phyloP scores from a whole-genome alignment of 2,329 filamentous ascomycete species.

The Aureobasidium sp. region DNA sequence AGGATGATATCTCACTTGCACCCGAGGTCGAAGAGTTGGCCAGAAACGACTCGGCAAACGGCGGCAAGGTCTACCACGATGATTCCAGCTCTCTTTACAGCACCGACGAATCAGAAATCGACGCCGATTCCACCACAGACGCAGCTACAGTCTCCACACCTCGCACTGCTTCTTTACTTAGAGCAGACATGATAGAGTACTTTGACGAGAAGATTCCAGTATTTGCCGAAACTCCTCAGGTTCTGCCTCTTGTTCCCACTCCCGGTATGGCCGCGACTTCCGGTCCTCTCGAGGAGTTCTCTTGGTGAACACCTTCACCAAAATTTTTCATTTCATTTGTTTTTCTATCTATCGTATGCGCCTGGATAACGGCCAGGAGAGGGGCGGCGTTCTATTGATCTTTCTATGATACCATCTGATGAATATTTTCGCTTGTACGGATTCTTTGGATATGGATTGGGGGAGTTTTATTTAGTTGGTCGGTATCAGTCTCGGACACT shows the following conservation, averaged over 20 bases:
- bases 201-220: slow-evolving; percentile 22
- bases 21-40: not conserved
- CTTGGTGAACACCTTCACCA: not conserved
- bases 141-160: slow-evolving; percentile 6
- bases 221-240: slow-evolving; percentile 15
- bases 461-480: not conserved
- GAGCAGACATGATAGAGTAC: slow-evolving; percentile 5
- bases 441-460: not conserved
- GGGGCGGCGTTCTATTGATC: not conserved
- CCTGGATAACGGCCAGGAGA: not conserved
- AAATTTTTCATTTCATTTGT: not conserved
- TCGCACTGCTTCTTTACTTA: slow-evolving; percentile 1
- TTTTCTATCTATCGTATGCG: not conserved
- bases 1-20: not conserved
- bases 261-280: slow-evolving; percentile 26
- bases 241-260: slow-evolving; percentile 12
- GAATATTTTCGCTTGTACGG: not conserved
- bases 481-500: not conserved
- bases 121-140: not conserved
- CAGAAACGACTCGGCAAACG: slow-evolving; percentile 5
- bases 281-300: slow-evolving; percentile 23
- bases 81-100: slow-evolving; percentile 5
- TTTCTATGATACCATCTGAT: slow-evolving; percentile 8
- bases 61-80: slow-evolving; percentile 2
- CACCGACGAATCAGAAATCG: not conserved